These are phyloP conservation scores for Arthrobotrys entomopaga DNA, from an alignment of 2,329 filamentous ascomycete species.

Conservation along the genomic window DNA sequence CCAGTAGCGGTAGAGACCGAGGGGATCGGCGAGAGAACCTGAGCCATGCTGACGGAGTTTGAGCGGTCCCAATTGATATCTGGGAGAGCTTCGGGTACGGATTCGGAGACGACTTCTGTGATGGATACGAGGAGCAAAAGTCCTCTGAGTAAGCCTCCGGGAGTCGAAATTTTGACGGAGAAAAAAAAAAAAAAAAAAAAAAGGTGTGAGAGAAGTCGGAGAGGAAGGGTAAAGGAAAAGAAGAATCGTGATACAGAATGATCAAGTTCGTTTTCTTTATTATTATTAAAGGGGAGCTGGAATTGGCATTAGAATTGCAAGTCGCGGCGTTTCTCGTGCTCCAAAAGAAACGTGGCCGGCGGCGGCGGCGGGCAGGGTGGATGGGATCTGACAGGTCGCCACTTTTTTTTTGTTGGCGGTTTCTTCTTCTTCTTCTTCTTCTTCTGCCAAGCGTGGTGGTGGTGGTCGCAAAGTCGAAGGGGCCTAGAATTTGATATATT, in stretches of 20 bases:
- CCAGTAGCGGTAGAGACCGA: conserved; percentile 29
- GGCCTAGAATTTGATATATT: not conserved
- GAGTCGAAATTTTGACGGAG: conserved; percentile 49
- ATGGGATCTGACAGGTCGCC: conserved; percentile 4
- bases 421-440: no score
- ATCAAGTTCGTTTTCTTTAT: conserved; percentile 12
- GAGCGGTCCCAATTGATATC: conserved; percentile 27
- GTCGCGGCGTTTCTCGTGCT: conserved; percentile 21
- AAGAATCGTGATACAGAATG: conserved; percentile 1
- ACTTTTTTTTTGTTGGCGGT: no score
- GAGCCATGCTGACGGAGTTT: conserved; percentile 28
- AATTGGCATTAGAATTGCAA: conserved; percentile 35
- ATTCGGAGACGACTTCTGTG: conserved; percentile 39
- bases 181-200: not conserved
- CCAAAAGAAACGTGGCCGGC: conserved; percentile 30
- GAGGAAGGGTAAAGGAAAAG: conserved; percentile 10
- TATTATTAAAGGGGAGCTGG: conserved; percentile 28
- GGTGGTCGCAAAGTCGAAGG: no score
- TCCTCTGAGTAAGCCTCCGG: conserved; percentile 42
- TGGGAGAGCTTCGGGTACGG: conserved; percentile 15
- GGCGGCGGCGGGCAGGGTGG: conserved; percentile 13
- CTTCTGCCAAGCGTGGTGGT: no score
- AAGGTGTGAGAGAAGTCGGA: conserved; percentile 1
- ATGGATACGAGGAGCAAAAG: conserved; percentile 51
- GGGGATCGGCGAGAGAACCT: conserved; percentile 50